Base-by-base conservation (phyloP, 495 filamentous ascomycete species). In the Aspergillus campestris region DNA sequence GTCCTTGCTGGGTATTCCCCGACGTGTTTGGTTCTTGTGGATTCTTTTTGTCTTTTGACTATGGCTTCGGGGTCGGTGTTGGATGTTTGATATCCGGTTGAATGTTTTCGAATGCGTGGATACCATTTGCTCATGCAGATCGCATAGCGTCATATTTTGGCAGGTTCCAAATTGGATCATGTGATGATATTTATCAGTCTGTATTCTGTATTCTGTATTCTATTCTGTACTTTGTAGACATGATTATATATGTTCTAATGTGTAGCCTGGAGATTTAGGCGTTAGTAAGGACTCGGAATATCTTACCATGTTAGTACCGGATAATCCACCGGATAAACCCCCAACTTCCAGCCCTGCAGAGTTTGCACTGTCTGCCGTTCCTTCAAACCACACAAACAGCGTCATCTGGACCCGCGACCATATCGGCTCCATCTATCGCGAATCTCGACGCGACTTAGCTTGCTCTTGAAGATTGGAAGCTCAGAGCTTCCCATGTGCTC, bases 321-420 rank as follows among this genome's bases (percentile, higher is more conserved):
- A 6, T 31, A 7, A 11, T 30, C 44, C 30, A 35, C 29, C 27
- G 34, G 31, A 12, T 8, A 3, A 34, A n/a, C 9, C 6, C 43
- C 42, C 40, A 29, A 41, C 24, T 3, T 27, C 9, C 49, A 38
- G 43, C 9, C 13, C 18, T 30, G 41, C 50, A 60, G 44, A 62
- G 67, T 71, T 73, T 73, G 69, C 69, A 73, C 47, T 70, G 69
- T 73, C 66, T 73, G 67, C 50, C 56, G 41, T 52, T 57, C 47
- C 55, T 71, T 70, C 69, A 73, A 73, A 73, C 69, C 52, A 56
- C 61, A 45, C 69, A 72, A 72, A 69, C 65, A 67, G 56, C 66
- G 49, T 59, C 55, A 59, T 60, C 55, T 45, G 48, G 36, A 33
- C 51, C 48, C 31, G 18, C 35, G 8, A 38, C n/a, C 38, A 27